Percentiles rank a stretch among this genome's conserved stretches.
Evolutionary conservation across 768 basidiomycete species (phyloP).

Genomic region (Cystobasidium onofrii): DNA sequence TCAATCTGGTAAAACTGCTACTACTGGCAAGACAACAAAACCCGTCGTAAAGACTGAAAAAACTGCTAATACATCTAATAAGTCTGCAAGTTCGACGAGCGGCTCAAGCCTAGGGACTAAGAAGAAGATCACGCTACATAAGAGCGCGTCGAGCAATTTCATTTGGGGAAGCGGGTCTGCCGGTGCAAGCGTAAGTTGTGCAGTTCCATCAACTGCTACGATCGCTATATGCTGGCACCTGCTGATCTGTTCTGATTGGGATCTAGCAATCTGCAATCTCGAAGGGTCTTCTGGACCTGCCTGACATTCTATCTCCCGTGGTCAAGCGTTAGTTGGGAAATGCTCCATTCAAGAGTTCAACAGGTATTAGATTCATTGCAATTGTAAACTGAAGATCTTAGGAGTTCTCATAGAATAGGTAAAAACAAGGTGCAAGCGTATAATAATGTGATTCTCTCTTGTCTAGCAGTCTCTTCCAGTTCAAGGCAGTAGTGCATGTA

Average conservation of each 20-base stretch:
- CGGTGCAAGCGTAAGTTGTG: not conserved
- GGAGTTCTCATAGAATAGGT: too few species aligned
- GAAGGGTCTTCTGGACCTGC: not conserved
- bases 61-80: not conserved
- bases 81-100: not conserved
- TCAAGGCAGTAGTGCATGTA: too few species aligned
- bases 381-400: too few species aligned
- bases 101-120: not conserved
- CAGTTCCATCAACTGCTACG: not conserved
- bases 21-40: not conserved
- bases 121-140: conserved; percentile 2
- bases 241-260: not conserved
- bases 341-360: too few species aligned
- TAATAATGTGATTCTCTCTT: too few species aligned
- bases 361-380: too few species aligned
- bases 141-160: not conserved
- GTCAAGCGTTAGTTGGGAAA: not conserved
- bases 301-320: not conserved
- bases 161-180: not conserved
- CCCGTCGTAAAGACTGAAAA: not conserved
- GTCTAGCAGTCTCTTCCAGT: too few species aligned
- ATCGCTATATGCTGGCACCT: not conserved
- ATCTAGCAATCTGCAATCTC: not conserved
- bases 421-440: too few species aligned
- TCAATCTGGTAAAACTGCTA: not conserved